These are phyloP conservation scores for Anacardium occidentale DNA, from an alignment of 345 rosid species.

Conservation along the genomic window DNA sequence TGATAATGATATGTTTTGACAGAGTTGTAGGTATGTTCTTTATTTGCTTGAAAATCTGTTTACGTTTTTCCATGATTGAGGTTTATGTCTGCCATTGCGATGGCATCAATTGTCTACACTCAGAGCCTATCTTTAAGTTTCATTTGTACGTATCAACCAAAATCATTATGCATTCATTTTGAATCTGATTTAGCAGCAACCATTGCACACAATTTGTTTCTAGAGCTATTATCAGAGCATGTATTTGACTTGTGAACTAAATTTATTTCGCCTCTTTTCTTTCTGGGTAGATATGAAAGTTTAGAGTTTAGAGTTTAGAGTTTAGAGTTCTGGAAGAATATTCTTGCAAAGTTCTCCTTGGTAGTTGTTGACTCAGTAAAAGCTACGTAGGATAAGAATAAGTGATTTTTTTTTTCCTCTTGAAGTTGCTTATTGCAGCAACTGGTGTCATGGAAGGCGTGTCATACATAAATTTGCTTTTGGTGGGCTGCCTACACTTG, in stretches of 20 bases:
- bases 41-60: neutral
- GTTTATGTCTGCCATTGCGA: no score
- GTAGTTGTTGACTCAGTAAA: neutral
- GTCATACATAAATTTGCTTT: neutral
- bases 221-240: neutral
- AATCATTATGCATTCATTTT: neutral
- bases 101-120: neutral
- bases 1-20: neutral
- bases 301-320: neutral
- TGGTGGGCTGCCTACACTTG: conserved; percentile 11
- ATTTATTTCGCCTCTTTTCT: neutral
- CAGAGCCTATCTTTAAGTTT: neutral
- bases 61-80: neutral
- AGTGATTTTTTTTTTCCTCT: neutral
- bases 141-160: neutral
- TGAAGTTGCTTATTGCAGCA: neutral
- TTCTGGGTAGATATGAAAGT: neutral
- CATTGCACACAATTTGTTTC: neutral
- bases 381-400: neutral
- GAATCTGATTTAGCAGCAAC: neutral
- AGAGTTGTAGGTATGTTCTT: neutral
- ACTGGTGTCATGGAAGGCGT: neutral
- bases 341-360: no score
- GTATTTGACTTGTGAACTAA: neutral
- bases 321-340: neutral